Percentiles rank a stretch among this genome's conserved stretches.
These are phyloP conservation scores for Pleurotus salmoneostramineus DNA, from an alignment of 768 basidiomycete species.

Conservation along the genomic window DNA sequence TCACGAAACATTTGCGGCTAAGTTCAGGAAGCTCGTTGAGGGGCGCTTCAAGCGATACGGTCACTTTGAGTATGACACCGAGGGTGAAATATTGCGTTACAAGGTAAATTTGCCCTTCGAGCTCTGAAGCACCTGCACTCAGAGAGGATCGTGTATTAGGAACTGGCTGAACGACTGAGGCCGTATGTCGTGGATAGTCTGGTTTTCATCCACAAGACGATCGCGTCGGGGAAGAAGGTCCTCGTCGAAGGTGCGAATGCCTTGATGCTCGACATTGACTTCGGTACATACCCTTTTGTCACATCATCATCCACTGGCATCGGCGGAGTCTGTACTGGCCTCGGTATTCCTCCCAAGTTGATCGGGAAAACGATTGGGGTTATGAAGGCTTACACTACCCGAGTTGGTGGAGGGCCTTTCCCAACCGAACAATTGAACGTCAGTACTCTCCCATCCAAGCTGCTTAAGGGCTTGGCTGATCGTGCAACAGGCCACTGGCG, in stretches of 20 bases:
- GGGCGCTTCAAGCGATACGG: conserved; percentile 98
- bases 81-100: conserved; percentile 92
- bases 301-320: conserved; percentile 92
- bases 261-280: conserved; percentile 97
- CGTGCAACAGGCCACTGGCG: conserved; percentile 63
- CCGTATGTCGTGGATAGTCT: conserved; percentile 92
- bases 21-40: conserved; percentile 95
- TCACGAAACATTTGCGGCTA: conserved; percentile 74
- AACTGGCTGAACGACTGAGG: conserved; percentile 74
- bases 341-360: conserved; percentile 91
- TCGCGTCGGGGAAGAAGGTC: conserved; percentile 70
- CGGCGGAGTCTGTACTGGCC: conserved; percentile 94
- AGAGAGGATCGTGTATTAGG: conserved; percentile 34
- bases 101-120: conserved; percentile 47
- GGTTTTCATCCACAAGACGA: conserved; percentile 76
- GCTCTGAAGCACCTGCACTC: not conserved
- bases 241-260: conserved; percentile 98
- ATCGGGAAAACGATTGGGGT: conserved; percentile 91
- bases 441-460: conserved; percentile 17
- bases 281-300: conserved; percentile 97
- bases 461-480: not conserved
- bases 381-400: conserved; percentile 96
- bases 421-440: conserved; percentile 94
- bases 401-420: conserved; percentile 98
- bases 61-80: conserved; percentile 96